Base-by-base conservation (phyloP, 768 basidiomycete genomes). In the Cytidiella melzeri region DNA sequence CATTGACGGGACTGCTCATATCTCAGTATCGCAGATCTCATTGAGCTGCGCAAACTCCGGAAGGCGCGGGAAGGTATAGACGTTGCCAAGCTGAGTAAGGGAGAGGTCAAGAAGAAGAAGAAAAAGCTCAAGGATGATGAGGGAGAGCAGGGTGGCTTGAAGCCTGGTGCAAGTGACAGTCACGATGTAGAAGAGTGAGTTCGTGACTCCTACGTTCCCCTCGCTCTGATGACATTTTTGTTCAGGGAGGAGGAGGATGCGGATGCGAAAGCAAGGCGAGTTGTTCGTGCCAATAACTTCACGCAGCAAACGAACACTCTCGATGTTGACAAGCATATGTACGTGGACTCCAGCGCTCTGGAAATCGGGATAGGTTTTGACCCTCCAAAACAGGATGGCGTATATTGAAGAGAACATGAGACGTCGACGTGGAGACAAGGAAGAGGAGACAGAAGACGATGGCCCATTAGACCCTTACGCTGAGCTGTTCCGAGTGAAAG, bases 291-390 rank as follows among this genome's bases (percentile, higher is more conserved):
- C 19, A 95, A 90, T 67, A 96, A 96, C 69, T 98, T 99, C 63
- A 99, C 96, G 0, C 91, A 94, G 55, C 95, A 97, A 68, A 99
- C 95, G 3, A 95, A 96, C 63, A 81, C 83, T 1, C 75, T 97
- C 19, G 95, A 97, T 62, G 93, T 96, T 21, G 95, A 99, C 70
- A 98, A 97, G 62, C 96, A 98, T 61, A 98, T 98, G 95, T 93
- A 50, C 9, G 15, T 42, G 19, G n/a, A n/a, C n/a, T n/a, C n/a
- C n/a, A n/a, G n/a, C n/a, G n/a, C n/a, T n/a, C n/a, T n/a, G n/a
- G n/a, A n/a, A n/a, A n/a, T n/a, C n/a, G n/a, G n/a, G n/a, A n/a
- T n/a, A 12, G 13, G 39, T 21, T 9, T 42, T 50, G 18, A 13
- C n/a, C 12, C 41, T 26, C 24, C 28, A 18, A 19, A 15, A 18